phyloP scores from a whole-genome alignment of 768 basidiomycete species.

The Termitomyces sp. region DNA sequence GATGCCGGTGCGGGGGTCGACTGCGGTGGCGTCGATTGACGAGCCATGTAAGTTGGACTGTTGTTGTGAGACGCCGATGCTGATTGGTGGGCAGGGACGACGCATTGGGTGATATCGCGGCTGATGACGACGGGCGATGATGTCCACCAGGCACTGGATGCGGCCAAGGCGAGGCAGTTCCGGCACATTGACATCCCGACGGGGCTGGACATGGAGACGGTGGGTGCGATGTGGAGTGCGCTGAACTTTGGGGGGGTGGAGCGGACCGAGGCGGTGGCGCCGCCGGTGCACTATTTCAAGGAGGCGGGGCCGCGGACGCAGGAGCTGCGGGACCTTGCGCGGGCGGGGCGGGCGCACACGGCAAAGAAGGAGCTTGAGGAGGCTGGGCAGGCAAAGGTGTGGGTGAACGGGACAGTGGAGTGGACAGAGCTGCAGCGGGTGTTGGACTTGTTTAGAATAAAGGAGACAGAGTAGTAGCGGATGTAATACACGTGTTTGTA shows the following conservation, averaged over 20 bases:
- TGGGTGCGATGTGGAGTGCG: conserved; percentile 38
- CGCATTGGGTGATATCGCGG: conserved; percentile 51
- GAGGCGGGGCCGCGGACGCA: conserved; percentile 27
- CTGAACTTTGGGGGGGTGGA: conserved; percentile 34
- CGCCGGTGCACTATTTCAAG: conserved; percentile 26
- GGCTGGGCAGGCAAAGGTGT: conserved; percentile 41
- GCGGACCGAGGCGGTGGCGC: conserved; percentile 19
- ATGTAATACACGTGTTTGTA: neutral
- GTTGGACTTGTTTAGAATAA: neutral
- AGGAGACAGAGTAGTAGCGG: neutral
- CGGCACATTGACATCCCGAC: conserved; percentile 43
- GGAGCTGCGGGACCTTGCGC: conserved; percentile 40
- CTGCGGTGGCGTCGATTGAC: conserved; percentile 23
- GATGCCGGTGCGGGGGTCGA: conserved; percentile 27
- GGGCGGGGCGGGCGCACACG: conserved; percentile 37
- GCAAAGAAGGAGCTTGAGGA: conserved; percentile 27
- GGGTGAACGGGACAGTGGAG: conserved; percentile 22
- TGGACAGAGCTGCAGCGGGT: conserved; percentile 2
- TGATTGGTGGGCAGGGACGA: conserved; percentile 40
- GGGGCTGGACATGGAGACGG: conserved; percentile 35
- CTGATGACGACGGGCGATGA: conserved; percentile 24
- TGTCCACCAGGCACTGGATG: conserved; percentile 30
- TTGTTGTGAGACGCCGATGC: neutral
- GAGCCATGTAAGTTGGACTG: conserved; percentile 22
- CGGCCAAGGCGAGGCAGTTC: conserved; percentile 36